Evolutionary conservation across 2,329 filamentous ascomycete species (phyloP).

Genomic region (Sarocladium kiliense): DNA sequence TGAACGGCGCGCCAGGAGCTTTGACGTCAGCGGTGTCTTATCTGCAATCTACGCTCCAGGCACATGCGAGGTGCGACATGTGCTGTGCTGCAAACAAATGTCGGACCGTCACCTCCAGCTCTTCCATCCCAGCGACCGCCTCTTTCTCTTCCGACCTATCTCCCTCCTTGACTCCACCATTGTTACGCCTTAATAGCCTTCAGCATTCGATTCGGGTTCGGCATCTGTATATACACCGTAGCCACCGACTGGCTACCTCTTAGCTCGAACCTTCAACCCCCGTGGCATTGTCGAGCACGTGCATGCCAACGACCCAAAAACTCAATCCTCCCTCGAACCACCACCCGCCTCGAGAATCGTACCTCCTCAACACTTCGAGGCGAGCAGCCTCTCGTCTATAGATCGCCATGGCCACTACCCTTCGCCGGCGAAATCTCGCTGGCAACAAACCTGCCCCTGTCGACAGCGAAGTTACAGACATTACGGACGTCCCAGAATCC

Average conservation of each 20-base stretch:
- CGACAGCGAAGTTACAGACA: constrained; percentile 14
- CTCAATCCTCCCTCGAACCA: constrained; percentile 1
- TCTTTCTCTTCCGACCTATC: background rate
- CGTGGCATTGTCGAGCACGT: background rate
- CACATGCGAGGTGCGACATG: background rate
- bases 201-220: background rate
- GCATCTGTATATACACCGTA: background rate
- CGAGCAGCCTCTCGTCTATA: background rate
- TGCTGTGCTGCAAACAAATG: background rate
- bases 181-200: background rate
- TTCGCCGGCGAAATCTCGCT: constrained; percentile 26
- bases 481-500: background rate
- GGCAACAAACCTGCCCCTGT: constrained; percentile 14
- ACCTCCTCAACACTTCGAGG: background rate
- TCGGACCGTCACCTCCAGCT: background rate
- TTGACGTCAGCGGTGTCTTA: background rate
- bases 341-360: background rate
- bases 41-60: background rate
- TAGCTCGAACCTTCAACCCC: background rate
- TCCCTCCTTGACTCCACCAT: background rate
- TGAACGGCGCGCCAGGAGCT: background rate
- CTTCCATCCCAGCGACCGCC: background rate
- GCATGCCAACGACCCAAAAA: background rate
- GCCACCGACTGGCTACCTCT: background rate
- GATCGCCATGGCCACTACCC: constrained; percentile 24